These are phyloP conservation scores for rapeseed (Brassica napus) DNA, from an alignment of 345 rosid genomes.

Conservation along the genomic window DNA sequence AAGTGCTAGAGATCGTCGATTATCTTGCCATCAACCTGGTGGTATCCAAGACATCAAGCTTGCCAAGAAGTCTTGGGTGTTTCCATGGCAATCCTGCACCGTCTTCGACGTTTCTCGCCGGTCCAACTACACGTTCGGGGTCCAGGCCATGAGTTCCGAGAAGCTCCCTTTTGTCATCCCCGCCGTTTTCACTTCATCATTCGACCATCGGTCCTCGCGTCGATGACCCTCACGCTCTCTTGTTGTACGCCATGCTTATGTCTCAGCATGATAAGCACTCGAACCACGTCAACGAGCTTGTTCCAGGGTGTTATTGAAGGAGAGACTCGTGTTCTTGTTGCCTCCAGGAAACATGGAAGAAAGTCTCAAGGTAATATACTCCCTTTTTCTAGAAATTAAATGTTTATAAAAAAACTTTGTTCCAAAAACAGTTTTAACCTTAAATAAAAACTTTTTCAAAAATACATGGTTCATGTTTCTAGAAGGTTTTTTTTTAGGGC, in stretches of 20 bases:
- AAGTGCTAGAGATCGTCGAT: not conserved
- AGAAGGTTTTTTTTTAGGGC: no score
- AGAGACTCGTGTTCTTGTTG: not conserved
- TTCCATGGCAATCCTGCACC: not conserved
- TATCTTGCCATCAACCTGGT: not conserved
- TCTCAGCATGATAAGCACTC: not conserved
- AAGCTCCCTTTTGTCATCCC: not conserved
- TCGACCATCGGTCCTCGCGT: not conserved
- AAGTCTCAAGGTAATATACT: not conserved
- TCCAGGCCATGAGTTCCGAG: not conserved
- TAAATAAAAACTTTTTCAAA: no score
- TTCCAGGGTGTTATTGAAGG: not conserved
- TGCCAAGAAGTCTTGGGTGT: not conserved
- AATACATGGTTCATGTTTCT: no score
- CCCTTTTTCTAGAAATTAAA: not conserved
- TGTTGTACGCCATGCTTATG: not conserved
- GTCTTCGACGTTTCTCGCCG: not conserved
- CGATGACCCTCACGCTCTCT: not conserved
- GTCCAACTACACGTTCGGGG: not conserved
- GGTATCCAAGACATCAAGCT: not conserved
- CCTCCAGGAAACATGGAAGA: not conserved
- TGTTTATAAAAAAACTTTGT: no score
- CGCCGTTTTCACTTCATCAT: not conserved
- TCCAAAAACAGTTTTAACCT: no score
- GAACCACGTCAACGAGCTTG: not conserved